These are phyloP conservation scores for Hyaloscypha hepaticicola DNA, from an alignment of 495 filamentous ascomycete genomes.

Conservation along the genomic window DNA sequence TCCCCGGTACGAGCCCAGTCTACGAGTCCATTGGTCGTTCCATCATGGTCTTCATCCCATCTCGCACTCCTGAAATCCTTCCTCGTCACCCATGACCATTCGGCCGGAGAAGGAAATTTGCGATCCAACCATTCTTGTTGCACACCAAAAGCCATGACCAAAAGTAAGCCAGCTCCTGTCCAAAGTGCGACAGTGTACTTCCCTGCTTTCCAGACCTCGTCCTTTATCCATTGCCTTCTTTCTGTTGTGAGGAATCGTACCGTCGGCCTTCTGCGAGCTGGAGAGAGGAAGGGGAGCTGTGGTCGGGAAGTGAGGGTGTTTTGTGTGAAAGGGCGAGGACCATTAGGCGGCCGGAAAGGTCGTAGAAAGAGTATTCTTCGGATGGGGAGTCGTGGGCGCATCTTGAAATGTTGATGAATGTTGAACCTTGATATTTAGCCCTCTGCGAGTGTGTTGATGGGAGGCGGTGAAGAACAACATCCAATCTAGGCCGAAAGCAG, in stretches of 20 bases:
- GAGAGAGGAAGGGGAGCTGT: slow-evolving; percentile 73
- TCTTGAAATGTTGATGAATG: slow-evolving; percentile 7
- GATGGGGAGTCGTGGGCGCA: slow-evolving; percentile 27
- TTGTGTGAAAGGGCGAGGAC: slow-evolving; percentile 22
- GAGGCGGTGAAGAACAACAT: no score
- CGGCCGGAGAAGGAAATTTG: slow-evolving; percentile 68
- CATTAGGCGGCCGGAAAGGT: slow-evolving; percentile 29
- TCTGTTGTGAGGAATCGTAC: slow-evolving; percentile 77
- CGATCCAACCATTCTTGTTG: slow-evolving; percentile 71
- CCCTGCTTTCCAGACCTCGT: slow-evolving; percentile 57
- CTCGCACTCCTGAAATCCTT: slow-evolving; percentile 58
- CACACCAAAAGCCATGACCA: slow-evolving; percentile 55
- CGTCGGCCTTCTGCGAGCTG: slow-evolving; percentile 50
- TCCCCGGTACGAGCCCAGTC: slow-evolving; percentile 64
- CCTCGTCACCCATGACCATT: slow-evolving; percentile 68
- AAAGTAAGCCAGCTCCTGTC: slow-evolving; percentile 50
- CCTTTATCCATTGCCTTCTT: slow-evolving; percentile 62
- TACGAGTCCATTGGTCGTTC: slow-evolving; percentile 44
- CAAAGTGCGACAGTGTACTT: slow-evolving; percentile 60
- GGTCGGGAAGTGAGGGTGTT: slow-evolving; percentile 41
- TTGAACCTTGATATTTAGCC: background rate
- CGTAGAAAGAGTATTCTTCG: slow-evolving; percentile 27
- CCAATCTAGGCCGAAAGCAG: no score
- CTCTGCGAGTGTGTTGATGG: no score
- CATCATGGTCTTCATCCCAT: slow-evolving; percentile 53